Evolutionary conservation across 768 basidiomycete species (phyloP), one percentile per base, ranked within the genome.

Genomic region (Psilocybe azurescens): DNA sequence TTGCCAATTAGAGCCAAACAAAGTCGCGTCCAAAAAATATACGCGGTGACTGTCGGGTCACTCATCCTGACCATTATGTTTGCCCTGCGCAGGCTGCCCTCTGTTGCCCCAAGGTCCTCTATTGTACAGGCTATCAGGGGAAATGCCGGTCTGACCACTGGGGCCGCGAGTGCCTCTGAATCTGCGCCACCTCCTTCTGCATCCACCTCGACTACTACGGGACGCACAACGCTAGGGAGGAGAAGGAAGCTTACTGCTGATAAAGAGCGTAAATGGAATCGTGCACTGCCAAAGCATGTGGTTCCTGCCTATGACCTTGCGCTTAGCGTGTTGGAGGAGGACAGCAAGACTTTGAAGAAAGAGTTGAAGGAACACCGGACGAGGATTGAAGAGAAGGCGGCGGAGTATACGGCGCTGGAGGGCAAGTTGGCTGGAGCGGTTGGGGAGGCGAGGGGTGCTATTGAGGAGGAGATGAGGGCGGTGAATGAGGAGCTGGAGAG

Each of bases 271-370:
- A 73, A 84, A 73, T 93, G 89, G 89, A 86, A 85, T 52, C 69
- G 84, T 14, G 89, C 91, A 3, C 73, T 93, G 4, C 81, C 79
- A 11, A 72, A 73, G 20, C 89, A 89, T 5, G 82, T 88, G 7
- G 74, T 93, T 29, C 90, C 90, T 2, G 90, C 87, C 3, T 97
- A 94, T 69, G 97, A 99, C 76, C 84, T 90, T 58, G 95, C 96
- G 1, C 76, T 98, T 48, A 79, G 85, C 61, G 79, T 89, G 66
- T 85, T 99, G 59, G 78, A 80, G 32, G 69, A 74, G 14, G 93
- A 97, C 77, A 84, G 89, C 44, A 69, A 75, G 8, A 67, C 65
- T 1, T 72, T 91, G 33, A 80, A 81, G 59, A 67, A 67, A 1
- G 81, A 88, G 69, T 76, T 85, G 0, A 67, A 73, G 10, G 71